Percentiles rank a stretch among this genome's conserved stretches.
Evolutionary conservation across 306 rosid species (phyloP).

Genomic region (Mimosa pudica): DNA sequence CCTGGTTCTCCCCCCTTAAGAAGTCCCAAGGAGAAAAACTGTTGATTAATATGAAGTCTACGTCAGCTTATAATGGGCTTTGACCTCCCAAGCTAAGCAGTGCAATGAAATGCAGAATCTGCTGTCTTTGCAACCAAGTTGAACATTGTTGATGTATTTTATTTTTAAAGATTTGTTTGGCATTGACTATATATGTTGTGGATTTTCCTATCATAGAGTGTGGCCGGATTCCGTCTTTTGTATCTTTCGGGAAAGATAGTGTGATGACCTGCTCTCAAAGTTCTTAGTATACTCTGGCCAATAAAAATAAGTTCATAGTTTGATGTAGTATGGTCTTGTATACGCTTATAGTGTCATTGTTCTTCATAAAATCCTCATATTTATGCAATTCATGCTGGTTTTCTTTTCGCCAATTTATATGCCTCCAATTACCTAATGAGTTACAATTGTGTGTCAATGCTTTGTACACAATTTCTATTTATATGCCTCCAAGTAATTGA

Average conservation of each 20-base stretch:
- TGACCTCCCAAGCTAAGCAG: background rate
- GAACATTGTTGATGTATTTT: background rate
- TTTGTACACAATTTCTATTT: too few relatives aligned
- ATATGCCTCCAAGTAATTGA: too few relatives aligned
- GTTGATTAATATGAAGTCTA: background rate
- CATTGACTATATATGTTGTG: background rate
- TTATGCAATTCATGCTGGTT: too few relatives aligned
- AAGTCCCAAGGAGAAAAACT: conserved; percentile 24
- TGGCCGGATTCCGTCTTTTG: background rate
- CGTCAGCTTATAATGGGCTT: background rate
- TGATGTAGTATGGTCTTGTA: background rate
- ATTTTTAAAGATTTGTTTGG: background rate
- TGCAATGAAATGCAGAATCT: background rate
- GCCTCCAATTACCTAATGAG: too few relatives aligned
- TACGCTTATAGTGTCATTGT: too few relatives aligned
- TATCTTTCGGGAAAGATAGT: background rate
- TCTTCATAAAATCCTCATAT: too few relatives aligned
- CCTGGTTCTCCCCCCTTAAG: conserved; percentile 29
- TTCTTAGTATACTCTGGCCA: background rate
- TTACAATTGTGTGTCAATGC: too few relatives aligned
- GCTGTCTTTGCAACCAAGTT: background rate
- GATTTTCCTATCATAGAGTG: background rate
- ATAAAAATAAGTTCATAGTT: background rate
- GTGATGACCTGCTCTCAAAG: background rate
- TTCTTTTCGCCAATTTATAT: too few relatives aligned